Evolutionary conservation across 2,329 filamentous ascomycete species (phyloP).

Genomic region (Ilyonectria sp.): DNA sequence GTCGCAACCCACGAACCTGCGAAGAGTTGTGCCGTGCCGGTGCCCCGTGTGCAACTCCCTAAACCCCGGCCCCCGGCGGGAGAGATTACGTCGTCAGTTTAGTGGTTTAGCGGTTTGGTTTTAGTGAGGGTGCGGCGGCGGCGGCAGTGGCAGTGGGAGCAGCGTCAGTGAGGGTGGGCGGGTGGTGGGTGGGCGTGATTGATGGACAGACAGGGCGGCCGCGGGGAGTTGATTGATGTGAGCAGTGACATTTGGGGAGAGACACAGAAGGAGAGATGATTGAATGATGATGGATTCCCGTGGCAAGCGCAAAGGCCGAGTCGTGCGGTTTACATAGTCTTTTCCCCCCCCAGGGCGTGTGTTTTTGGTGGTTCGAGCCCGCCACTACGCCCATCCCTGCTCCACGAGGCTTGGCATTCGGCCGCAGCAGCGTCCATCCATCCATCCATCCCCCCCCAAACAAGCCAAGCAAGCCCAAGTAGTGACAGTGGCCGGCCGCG

Average conservation of each 20-base stretch:
- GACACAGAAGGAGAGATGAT: neutral
- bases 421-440: constrained; percentile 30
- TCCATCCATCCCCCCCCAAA: neutral
- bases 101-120: no score
- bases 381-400: constrained; percentile 38
- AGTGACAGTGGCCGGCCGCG: neutral
- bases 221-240: neutral
- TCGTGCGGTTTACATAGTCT: no score
- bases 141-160: neutral
- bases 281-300: neutral
- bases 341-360: neutral
- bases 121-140: no score
- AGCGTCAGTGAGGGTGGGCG: neutral
- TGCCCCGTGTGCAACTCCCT: no score
- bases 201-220: neutral
- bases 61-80: no score
- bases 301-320: no score
- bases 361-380: constrained; percentile 34
- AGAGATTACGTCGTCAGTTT: neutral
- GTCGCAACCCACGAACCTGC: neutral
- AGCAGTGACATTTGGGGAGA: neutral
- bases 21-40: no score
- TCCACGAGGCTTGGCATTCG: constrained; percentile 44
- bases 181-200: neutral
- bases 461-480: no score